These are phyloP conservation scores for Plantago rigida DNA, from an alignment of 305 asterid species.

Conservation along the genomic window DNA sequence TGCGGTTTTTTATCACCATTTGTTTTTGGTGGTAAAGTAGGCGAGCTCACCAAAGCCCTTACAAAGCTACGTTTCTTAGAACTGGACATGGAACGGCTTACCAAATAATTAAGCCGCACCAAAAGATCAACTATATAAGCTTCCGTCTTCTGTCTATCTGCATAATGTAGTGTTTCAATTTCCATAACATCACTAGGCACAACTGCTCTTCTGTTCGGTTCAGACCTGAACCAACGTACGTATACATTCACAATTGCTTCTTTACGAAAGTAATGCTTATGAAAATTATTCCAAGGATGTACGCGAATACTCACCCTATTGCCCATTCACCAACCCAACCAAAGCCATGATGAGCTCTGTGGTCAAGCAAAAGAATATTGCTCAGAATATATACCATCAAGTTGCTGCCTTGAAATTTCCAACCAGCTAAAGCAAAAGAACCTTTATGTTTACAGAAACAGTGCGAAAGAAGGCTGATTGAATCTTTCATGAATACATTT, in stretches of 20 bases:
- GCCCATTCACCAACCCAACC: slow-evolving; percentile 98
- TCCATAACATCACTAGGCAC: slow-evolving; percentile 62
- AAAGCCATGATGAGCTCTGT: slow-evolving; percentile 79
- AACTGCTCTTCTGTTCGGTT: slow-evolving; percentile 43
- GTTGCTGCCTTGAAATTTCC: no score
- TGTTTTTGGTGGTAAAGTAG: slow-evolving; percentile 4
- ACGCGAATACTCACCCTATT: slow-evolving; percentile 47
- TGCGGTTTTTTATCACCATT: slow-evolving; percentile 17
- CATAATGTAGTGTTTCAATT: slow-evolving; percentile 80
- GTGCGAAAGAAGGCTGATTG: background rate
- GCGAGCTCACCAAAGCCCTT: slow-evolving; percentile 18
- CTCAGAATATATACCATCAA: slow-evolving; percentile 3
- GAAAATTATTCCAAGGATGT: background rate
- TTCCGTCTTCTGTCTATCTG: slow-evolving; percentile 78
- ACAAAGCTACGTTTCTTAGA: background rate
- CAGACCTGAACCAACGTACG: slow-evolving; percentile 39
- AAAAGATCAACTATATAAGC: slow-evolving; percentile 76
- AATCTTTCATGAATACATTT: background rate
- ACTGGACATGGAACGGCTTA: slow-evolving; percentile 42
- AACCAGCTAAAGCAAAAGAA: no score
- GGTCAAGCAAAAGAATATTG: slow-evolving; percentile 13
- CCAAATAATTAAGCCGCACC: slow-evolving; percentile 72
- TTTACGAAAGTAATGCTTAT: background rate
- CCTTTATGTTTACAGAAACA: no score
- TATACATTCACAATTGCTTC: background rate